Conservation (phyloP, 2,329 filamentous ascomycete genomes). For the Ascosphaera apis region DNA sequence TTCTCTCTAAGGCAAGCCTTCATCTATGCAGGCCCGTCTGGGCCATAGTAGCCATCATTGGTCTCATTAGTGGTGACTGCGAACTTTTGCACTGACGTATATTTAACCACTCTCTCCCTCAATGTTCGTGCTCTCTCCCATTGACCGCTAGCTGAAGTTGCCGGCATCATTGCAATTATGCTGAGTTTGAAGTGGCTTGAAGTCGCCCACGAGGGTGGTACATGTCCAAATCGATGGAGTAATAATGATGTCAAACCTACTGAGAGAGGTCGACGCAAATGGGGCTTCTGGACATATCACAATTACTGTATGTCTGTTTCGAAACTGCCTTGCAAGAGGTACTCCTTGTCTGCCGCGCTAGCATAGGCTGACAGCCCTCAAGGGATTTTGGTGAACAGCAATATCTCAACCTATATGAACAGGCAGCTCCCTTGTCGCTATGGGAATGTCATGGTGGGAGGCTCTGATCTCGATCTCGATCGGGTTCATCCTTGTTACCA, state of each 20-base stretch:
- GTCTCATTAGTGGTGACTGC: too few relatives aligned
- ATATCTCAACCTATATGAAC: slow-evolving; percentile 14
- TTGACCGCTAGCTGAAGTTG: not conserved
- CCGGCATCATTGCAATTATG: not conserved
- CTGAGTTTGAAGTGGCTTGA: slow-evolving; percentile 7
- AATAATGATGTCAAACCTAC: slow-evolving; percentile 30
- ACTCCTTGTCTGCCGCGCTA: not conserved
- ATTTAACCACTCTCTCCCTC: not conserved
- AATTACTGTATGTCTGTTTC: slow-evolving; percentile 18
- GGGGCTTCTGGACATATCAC: slow-evolving; percentile 21
- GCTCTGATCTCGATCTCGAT: slow-evolving; percentile 12
- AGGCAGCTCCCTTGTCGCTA: slow-evolving; percentile 14
- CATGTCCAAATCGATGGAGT: slow-evolving; percentile 12
- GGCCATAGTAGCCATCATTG: too few relatives aligned
- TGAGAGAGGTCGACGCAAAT: slow-evolving; percentile 20
- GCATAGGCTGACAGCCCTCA: slow-evolving; percentile 5
- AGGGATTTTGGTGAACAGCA: slow-evolving; percentile 25
- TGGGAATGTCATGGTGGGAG: slow-evolving; percentile 14
- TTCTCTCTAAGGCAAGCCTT: too few relatives aligned
- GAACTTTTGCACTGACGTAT: too few relatives aligned
- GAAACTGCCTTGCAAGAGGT: not conserved
- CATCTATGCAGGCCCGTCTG: too few relatives aligned
- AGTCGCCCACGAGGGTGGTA: slow-evolving; percentile 8
- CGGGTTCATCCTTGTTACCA: slow-evolving; percentile 17
- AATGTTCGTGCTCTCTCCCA: not conserved